Conservation (phyloP, 495 filamentous ascomycete species). For the Penicillium odoratum region DNA sequence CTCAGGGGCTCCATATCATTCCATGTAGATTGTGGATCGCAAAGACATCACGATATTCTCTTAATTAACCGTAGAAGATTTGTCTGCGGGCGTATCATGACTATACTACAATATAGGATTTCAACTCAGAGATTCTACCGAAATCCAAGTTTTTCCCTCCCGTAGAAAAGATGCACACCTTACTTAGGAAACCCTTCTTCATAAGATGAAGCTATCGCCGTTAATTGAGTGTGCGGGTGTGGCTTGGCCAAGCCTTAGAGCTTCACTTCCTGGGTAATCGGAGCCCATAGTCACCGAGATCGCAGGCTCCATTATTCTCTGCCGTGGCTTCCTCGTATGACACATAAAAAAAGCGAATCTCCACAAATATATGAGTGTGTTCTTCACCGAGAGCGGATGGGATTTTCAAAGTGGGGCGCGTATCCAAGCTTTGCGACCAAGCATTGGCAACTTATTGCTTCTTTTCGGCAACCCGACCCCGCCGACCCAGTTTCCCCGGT, state of each 20-base stretch:
- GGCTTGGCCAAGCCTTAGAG: not conserved
- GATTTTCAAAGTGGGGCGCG: conserved; percentile 16
- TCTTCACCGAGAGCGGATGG: conserved; percentile 9
- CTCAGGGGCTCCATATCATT: too few species aligned
- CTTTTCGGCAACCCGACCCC: conserved; percentile 22
- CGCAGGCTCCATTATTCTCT: not conserved
- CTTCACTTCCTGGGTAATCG: not conserved
- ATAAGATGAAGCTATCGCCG: too few species aligned
- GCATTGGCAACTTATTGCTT: conserved; percentile 22
- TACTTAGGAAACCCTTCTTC: too few species aligned
- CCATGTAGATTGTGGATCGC: too few species aligned
- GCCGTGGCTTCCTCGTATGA: not conserved
- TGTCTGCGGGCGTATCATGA: too few species aligned
- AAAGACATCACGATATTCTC: too few species aligned
- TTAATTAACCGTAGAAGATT: too few species aligned
- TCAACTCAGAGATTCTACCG: too few species aligned
- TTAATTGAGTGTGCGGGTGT: not conserved
- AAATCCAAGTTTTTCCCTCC: too few species aligned
- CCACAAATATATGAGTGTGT: conserved; percentile 9
- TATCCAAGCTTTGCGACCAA: conserved; percentile 9
- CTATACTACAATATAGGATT: too few species aligned
- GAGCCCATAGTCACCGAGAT: not conserved
- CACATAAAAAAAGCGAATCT: not conserved
- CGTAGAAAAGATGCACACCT: too few species aligned
- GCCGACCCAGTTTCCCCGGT: not conserved